Evolutionary conservation across 352 stramenopile species (phyloP).

Genomic region (Thraustochytrium aureum): DNA sequence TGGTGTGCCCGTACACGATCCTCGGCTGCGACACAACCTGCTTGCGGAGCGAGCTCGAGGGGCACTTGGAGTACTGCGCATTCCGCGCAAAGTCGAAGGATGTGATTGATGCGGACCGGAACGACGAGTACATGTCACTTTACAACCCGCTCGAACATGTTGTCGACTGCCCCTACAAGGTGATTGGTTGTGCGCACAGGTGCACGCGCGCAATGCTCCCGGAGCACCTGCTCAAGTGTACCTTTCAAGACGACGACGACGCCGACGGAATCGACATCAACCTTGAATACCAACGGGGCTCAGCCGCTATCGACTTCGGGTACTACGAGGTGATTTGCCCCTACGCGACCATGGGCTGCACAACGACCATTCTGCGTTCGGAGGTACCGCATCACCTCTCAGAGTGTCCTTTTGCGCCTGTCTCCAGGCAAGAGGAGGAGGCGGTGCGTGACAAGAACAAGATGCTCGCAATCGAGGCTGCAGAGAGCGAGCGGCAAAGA

Average conservation of each 20-base stretch:
- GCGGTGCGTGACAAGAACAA: conserved; percentile 12
- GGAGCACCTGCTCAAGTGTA: conserved; percentile 39
- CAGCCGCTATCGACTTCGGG: not conserved
- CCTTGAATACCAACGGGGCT: not conserved
- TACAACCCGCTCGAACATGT: conserved; percentile 49
- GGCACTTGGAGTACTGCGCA: conserved; percentile 31
- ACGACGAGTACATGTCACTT: conserved; percentile 20
- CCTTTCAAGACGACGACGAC: conserved; percentile 35
- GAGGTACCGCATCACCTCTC: conserved; percentile 30
- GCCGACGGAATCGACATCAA: conserved; percentile 1
- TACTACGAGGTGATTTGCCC: conserved; percentile 53
- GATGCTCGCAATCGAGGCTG: conserved; percentile 10
- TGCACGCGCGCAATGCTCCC: conserved; percentile 49
- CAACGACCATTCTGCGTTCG: conserved; percentile 12
- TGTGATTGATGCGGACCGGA: conserved; percentile 13
- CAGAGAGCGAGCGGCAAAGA: conserved; percentile 43
- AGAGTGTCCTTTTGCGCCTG: conserved; percentile 27
- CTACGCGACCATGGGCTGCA: conserved; percentile 54
- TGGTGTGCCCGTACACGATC: conserved; percentile 54
- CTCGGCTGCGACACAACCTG: conserved; percentile 49
- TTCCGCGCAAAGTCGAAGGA: conserved; percentile 5
- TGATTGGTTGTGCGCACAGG: conserved; percentile 41
- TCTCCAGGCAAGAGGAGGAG: conserved; percentile 9
- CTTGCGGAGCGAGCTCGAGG: conserved; percentile 24
- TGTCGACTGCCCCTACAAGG: conserved; percentile 27